Evolutionary conservation across 2,329 filamentous ascomycete species (phyloP).

Genomic region (Fusarium graminum): DNA sequence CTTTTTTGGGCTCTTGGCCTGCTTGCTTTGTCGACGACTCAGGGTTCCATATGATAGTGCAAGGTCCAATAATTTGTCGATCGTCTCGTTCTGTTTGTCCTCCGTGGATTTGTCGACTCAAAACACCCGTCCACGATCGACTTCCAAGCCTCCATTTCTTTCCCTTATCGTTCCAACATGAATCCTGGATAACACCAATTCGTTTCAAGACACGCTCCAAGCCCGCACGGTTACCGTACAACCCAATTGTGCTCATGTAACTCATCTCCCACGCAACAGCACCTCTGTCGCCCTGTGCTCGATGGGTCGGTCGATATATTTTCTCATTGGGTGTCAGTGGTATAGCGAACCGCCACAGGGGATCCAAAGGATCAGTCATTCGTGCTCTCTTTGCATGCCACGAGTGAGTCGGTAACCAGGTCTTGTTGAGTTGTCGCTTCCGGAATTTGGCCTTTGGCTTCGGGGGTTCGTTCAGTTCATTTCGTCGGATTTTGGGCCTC

Average conservation of each 20-base stretch:
- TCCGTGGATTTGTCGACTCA: slow-evolving; percentile 68
- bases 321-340: slow-evolving; percentile 90
- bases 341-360: slow-evolving; percentile 91
- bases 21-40: slow-evolving; percentile 49
- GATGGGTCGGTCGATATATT: slow-evolving; percentile 87
- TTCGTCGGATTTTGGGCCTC: slow-evolving; percentile 77
- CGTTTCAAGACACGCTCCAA: slow-evolving; percentile 75
- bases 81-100: slow-evolving; percentile 32
- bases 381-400: slow-evolving; percentile 93
- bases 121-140: slow-evolving; percentile 62
- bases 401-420: slow-evolving; percentile 93
- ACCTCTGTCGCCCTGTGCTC: slow-evolving; percentile 79
- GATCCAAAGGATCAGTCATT: slow-evolving; percentile 83
- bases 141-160: slow-evolving; percentile 75
- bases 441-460: slow-evolving; percentile 76
- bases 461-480: slow-evolving; percentile 72
- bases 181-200: slow-evolving; percentile 72
- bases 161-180: slow-evolving; percentile 73
- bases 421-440: slow-evolving; percentile 88
- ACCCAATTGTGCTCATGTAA: slow-evolving; percentile 87
- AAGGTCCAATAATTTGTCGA: slow-evolving; percentile 75
- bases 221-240: slow-evolving; percentile 75
- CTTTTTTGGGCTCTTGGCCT: slow-evolving; percentile 42
- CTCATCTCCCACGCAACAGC: slow-evolving; percentile 93
- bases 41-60: slow-evolving; percentile 81